Evolutionary conservation across 1,284 basidiomycete species (phyloP).

Genomic region (Puccinia horiana): DNA sequence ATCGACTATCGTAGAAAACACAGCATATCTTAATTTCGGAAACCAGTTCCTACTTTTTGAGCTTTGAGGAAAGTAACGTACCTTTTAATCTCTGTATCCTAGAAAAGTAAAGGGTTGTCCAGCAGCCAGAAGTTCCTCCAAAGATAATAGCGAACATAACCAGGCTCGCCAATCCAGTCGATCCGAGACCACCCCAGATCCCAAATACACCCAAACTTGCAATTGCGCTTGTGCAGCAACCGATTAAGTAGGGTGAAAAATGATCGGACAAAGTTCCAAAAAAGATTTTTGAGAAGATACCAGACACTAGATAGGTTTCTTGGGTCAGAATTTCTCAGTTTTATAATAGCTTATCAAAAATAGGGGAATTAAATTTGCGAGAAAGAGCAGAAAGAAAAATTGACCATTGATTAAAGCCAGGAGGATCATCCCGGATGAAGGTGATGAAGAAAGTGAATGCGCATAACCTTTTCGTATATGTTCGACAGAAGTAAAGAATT

Average conservation of each 20-base stretch:
- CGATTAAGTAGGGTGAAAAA: constrained; percentile 43
- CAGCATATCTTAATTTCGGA: not conserved
- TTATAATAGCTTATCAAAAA: not conserved
- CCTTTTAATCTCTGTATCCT: constrained; percentile 37
- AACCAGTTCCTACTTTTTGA: not conserved
- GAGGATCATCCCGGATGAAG: constrained; percentile 39
- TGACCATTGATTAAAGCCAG: constrained; percentile 33
- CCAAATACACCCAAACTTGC: constrained; percentile 24
- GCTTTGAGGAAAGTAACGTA: not conserved
- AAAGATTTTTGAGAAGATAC: constrained; percentile 36
- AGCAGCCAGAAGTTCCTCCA: constrained; percentile 38
- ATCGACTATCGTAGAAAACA: not conserved
- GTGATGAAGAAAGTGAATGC: constrained; percentile 26
- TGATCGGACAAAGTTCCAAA: constrained; percentile 44
- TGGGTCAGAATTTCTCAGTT: not conserved
- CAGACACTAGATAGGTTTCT: constrained; percentile 4
- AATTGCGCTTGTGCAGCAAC: constrained; percentile 21
- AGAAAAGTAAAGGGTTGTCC: constrained; percentile 44
- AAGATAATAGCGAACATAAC: constrained; percentile 35
- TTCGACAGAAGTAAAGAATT: not conserved
- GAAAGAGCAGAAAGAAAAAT: too few relatives aligned
- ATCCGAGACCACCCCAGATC: constrained; percentile 37
- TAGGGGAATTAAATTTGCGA: not conserved
- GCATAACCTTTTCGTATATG: constrained; percentile 18
- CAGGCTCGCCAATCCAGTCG: constrained; percentile 8